phyloP scores from a whole-genome alignment of 2,329 filamentous ascomycete genomes.

The Pseudogymnoascus sp. region DNA sequence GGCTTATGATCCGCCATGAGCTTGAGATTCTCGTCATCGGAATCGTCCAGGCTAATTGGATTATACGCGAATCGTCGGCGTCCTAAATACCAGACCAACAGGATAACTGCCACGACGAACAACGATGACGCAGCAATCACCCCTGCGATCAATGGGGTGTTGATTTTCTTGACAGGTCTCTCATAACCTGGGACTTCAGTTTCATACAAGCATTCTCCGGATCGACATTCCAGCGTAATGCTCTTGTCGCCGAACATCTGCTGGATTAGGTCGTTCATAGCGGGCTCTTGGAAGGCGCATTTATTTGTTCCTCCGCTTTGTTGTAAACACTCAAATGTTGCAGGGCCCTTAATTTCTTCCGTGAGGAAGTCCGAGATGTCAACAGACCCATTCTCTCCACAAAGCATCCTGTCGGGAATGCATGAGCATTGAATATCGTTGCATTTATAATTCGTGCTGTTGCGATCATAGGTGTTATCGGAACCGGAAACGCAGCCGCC shows the following conservation, averaged over 20 bases:
- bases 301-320: constrained; percentile 54
- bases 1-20: constrained; percentile 89
- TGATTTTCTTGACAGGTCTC: constrained; percentile 85
- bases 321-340: constrained; percentile 68
- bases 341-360: constrained; percentile 78
- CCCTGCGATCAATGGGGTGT: constrained; percentile 89
- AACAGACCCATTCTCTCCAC: constrained; percentile 82
- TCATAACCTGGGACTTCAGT: constrained; percentile 90
- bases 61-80: constrained; percentile 64
- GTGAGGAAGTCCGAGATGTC: constrained; percentile 86
- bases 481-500: constrained; percentile 70
- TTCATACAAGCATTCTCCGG: constrained; percentile 88
- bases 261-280: constrained; percentile 85
- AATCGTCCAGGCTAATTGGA: constrained; percentile 77
- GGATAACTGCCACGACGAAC: constrained; percentile 80
- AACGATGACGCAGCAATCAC: constrained; percentile 82
- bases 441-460: constrained; percentile 80
- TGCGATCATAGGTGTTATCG: constrained; percentile 61
- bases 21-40: constrained; percentile 77
- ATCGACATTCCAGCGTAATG: constrained; percentile 73
- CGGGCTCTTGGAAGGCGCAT: constrained; percentile 83
- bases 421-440: constrained; percentile 80
- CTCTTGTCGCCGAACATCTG: constrained; percentile 85
- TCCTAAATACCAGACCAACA: constrained; percentile 81
- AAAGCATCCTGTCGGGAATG: constrained; percentile 86